Evolutionary conservation across 495 filamentous ascomycete species (phyloP).

Genomic region (Chlorociboria aeruginascens): DNA sequence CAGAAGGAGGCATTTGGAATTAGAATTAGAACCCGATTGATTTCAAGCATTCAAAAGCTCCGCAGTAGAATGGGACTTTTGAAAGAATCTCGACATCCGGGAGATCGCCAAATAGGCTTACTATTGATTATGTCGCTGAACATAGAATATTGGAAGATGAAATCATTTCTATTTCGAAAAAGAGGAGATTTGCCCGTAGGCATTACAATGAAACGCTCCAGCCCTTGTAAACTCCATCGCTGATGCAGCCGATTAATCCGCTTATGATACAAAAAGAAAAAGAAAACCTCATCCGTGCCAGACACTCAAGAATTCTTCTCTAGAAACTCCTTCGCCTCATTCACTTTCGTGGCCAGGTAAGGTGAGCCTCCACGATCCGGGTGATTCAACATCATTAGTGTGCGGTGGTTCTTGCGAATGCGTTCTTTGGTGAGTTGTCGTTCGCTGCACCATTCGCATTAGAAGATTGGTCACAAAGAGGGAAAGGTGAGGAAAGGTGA

Average conservation of each 20-base stretch:
- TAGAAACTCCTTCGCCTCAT: slow-evolving; percentile 93
- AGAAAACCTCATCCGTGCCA: background rate
- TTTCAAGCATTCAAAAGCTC: too few relatives aligned
- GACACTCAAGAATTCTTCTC: slow-evolving; percentile 50
- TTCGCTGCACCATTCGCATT: slow-evolving; percentile 43
- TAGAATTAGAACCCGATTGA: too few relatives aligned
- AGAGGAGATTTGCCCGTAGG: slow-evolving; percentile 10
- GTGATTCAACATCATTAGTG: slow-evolving; percentile 95
- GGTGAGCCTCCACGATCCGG: slow-evolving; percentile 95
- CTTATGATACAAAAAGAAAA: background rate
- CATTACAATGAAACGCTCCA: slow-evolving; percentile 1
- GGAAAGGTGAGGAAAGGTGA: background rate
- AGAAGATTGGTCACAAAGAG: background rate
- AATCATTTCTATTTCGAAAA: background rate
- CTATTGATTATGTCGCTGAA: too few relatives aligned
- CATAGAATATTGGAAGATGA: too few relatives aligned
- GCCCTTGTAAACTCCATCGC: slow-evolving; percentile 8
- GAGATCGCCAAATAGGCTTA: too few relatives aligned
- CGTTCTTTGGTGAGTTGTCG: slow-evolving; percentile 78
- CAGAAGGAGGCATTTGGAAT: too few relatives aligned
- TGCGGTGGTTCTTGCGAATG: slow-evolving; percentile 89
- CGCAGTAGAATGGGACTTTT: too few relatives aligned
- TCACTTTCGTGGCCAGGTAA: slow-evolving; percentile 93
- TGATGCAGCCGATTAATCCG: background rate
- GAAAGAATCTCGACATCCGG: too few relatives aligned